Conservation (phyloP, 2,329 filamentous ascomycete genomes). For the Colletotrichum incanum region DNA sequence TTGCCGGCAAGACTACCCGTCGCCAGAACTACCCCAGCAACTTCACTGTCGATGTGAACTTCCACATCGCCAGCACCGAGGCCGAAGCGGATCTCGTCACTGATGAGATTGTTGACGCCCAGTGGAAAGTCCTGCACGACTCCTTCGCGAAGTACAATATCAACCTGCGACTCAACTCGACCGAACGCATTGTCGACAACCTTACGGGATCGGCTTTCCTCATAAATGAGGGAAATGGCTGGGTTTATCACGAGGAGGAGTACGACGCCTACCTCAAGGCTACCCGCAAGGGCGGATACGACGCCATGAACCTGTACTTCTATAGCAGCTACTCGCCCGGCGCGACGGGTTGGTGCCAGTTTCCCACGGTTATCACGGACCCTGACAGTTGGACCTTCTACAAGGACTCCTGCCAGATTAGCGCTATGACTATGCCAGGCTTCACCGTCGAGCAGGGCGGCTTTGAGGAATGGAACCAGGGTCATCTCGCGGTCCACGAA, state of each 20-base stretch:
- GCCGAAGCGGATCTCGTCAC: constrained; percentile 44
- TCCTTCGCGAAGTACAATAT: constrained; percentile 46
- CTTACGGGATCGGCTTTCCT: constrained; percentile 45
- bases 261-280: constrained; percentile 30
- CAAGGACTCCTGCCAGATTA: constrained; percentile 34
- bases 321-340: constrained; percentile 55
- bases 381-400: constrained; percentile 21
- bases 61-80: constrained; percentile 48
- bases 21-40: constrained; percentile 43
- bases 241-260: constrained; percentile 39
- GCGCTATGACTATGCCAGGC: constrained; percentile 41
- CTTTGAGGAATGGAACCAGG: constrained; percentile 44
- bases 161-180: constrained; percentile 47
- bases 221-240: constrained; percentile 46
- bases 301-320: constrained; percentile 65
- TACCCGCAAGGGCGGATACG: constrained; percentile 56
- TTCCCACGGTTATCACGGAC: constrained; percentile 50
- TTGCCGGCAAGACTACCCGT: neutral
- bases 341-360: constrained; percentile 63
- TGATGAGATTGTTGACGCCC: constrained; percentile 43
- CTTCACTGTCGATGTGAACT: constrained; percentile 48
- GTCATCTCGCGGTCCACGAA: constrained; percentile 53
- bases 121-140: constrained; percentile 45
- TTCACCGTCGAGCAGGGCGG: constrained; percentile 31
- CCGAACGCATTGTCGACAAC: constrained; percentile 47